Base-by-base conservation (phyloP, 108 stramenopile species). In the Cylindrotheca fusiformis region DNA sequence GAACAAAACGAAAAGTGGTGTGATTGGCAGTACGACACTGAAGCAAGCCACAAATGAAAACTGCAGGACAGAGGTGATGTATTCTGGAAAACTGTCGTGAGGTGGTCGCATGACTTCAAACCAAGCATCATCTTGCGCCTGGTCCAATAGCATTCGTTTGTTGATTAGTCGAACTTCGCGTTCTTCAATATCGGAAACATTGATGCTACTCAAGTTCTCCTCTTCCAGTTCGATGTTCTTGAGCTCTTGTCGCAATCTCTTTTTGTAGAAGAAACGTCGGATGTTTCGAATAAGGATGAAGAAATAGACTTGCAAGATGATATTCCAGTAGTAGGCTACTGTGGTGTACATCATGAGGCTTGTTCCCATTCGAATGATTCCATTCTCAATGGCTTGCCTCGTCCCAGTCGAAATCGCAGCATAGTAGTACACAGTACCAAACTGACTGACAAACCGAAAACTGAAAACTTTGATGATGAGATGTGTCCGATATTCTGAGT, bases 381-480 rank as follows among this genome's bases (percentile, higher is more conserved):
- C 88, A 31, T 94, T 88, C 52, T 90, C 73, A 41, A 88, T 84
- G 2, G 76, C 79, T 66, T 74, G 59, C 24, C 58, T 47, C 18
- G 82, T 58, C 6, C 65, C 71, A 33, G 48, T 55, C 17, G 86
- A 70, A 55, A 91, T 60, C 58, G 94, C 98, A 28, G 95, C 90
- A 63, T 97, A 97, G 79, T 97, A 99, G 66, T 95, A 96, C 17
- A 97, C 81, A 18, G 94, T 90, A 2, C 96, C 93, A 78, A 97
- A 98, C 66, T 95, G 95, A 81, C 96, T 96, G 17, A 97, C 95
- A 57, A 98, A 98, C 31, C 96, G 93, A 69, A 99, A 99, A 52
- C 94, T 78, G 72, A 99, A 96, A 3, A 97, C 96, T 77, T 99
- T 99, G 76, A 95, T 88, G 60, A 99, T 98, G 72, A 97, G 76